phyloP scores from a whole-genome alignment of 106 monocot species.

The Platanthera guangdongensis region DNA sequence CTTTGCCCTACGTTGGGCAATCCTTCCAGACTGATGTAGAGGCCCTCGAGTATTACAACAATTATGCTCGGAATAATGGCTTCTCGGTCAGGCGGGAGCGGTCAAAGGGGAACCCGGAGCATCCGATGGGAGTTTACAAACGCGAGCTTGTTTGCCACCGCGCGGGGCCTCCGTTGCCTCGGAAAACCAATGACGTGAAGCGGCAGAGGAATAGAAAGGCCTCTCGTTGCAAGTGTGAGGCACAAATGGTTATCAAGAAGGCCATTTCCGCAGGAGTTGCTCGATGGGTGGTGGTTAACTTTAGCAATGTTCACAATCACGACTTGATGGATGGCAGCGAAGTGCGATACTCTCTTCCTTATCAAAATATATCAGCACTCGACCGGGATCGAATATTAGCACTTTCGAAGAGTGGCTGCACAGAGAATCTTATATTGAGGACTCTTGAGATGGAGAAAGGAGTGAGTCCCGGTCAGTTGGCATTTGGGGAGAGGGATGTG shows the following conservation, averaged over 20 bases:
- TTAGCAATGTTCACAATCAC: constrained; percentile 76
- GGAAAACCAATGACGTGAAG: constrained; percentile 44
- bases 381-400: constrained; percentile 50
- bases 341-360: constrained; percentile 28
- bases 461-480: constrained; percentile 36
- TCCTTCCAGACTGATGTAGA: constrained; percentile 65
- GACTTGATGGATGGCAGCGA: constrained; percentile 58
- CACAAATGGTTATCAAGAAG: constrained; percentile 86
- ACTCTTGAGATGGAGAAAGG: constrained; percentile 69
- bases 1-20: constrained; percentile 59
- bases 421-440: constrained; percentile 50
- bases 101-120: constrained; percentile 72
- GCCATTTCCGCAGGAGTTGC: constrained; percentile 24
- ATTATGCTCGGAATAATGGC: constrained; percentile 64
- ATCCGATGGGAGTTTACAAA: constrained; percentile 72
- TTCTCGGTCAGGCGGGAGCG: constrained; percentile 70
- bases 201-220: constrained; percentile 57
- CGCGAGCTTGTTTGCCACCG: constrained; percentile 83
- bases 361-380: constrained; percentile 45
- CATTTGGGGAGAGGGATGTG: constrained; percentile 64
- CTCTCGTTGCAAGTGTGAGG: constrained; percentile 69
- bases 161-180: constrained; percentile 47
- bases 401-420: constrained; percentile 62
- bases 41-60: constrained; percentile 63
- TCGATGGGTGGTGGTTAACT: constrained; percentile 61